These are phyloP conservation scores for Borealophlyctis nickersoniae DNA, from an alignment of 192 early-diverging fungal species.

Conservation along the genomic window DNA sequence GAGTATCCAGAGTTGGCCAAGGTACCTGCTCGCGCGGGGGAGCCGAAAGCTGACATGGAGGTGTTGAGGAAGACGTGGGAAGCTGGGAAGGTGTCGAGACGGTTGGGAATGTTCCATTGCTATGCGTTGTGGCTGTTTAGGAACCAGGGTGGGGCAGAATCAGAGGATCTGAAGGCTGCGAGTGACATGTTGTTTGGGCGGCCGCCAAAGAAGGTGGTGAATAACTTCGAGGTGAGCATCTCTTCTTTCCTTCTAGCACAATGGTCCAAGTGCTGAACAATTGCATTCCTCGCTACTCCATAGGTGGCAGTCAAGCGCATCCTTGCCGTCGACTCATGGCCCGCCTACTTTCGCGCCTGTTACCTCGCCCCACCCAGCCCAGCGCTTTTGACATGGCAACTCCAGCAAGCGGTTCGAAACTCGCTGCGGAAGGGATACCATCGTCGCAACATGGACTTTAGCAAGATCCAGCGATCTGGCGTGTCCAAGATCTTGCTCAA, in stretches of 20 bases:
- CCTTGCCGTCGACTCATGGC: slow-evolving; percentile 7
- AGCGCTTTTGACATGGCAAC: slow-evolving; percentile 14
- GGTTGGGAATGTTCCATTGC: slow-evolving; percentile 16
- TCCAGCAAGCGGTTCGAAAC: slow-evolving; percentile 15
- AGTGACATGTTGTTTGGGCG: slow-evolving; percentile 27
- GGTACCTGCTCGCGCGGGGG: background rate
- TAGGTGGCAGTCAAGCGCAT: slow-evolving; percentile 6
- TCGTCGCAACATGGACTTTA: slow-evolving; percentile 29
- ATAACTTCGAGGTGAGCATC: slow-evolving; percentile 13
- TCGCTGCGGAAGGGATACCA: slow-evolving; percentile 35
- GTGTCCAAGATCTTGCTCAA: slow-evolving; percentile 34
- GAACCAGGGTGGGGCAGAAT: background rate
- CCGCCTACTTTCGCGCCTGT: slow-evolving; percentile 11
- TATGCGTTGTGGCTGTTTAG: background rate
- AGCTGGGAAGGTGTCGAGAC: slow-evolving; percentile 1
- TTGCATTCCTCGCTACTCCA: background rate
- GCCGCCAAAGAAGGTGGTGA: slow-evolving; percentile 20
- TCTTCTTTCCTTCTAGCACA: background rate
- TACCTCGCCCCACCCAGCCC: slow-evolving; percentile 18
- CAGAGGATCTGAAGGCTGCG: background rate
- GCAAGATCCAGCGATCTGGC: slow-evolving; percentile 24
- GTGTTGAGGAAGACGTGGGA: slow-evolving; percentile 11
- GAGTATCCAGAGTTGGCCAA: slow-evolving; percentile 22
- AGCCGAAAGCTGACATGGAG: slow-evolving; percentile 12
- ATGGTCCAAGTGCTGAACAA: background rate